Evolutionary conservation across 306 rosid species (phyloP).

Genomic region (Fagus sylvatica): DNA sequence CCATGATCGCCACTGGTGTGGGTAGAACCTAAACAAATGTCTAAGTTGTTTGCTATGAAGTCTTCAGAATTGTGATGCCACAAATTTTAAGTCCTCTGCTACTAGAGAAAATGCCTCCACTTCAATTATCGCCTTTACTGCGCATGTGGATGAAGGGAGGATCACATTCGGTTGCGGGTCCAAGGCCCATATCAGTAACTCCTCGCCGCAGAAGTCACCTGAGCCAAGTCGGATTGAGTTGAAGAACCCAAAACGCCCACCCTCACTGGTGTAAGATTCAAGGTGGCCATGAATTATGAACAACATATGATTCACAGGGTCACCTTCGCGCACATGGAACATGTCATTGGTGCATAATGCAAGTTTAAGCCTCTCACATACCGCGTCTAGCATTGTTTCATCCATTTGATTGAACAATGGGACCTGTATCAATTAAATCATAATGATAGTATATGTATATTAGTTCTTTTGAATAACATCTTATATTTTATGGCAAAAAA

Average conservation of each 20-base stretch:
- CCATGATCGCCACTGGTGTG: constrained; percentile 95
- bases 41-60: constrained; percentile 76
- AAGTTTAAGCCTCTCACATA: constrained; percentile 90
- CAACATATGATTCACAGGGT: constrained; percentile 88
- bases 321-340: constrained; percentile 78
- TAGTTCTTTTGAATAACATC: too few relatives aligned
- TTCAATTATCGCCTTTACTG: constrained; percentile 76
- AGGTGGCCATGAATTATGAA: constrained; percentile 89
- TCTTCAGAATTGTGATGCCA: constrained; percentile 84
- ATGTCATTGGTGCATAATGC: constrained; percentile 85
- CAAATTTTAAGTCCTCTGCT: constrained; percentile 87
- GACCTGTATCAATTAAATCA: constrained; percentile 43
- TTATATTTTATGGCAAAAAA: too few relatives aligned
- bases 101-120: constrained; percentile 92
- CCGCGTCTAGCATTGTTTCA: constrained; percentile 91
- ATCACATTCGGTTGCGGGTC: constrained; percentile 72
- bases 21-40: constrained; percentile 78
- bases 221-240: constrained; percentile 79
- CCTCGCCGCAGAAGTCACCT: constrained; percentile 94
- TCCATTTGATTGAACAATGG: constrained; percentile 93
- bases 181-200: constrained; percentile 86
- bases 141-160: constrained; percentile 82
- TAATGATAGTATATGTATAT: too few relatives aligned
- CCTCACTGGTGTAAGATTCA: constrained; percentile 84
- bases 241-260: constrained; percentile 87